Evolutionary conservation across 331 rosid species (phyloP), one percentile per base, ranked within the genome.

Genomic region (Telfairia occidentalis): DNA sequence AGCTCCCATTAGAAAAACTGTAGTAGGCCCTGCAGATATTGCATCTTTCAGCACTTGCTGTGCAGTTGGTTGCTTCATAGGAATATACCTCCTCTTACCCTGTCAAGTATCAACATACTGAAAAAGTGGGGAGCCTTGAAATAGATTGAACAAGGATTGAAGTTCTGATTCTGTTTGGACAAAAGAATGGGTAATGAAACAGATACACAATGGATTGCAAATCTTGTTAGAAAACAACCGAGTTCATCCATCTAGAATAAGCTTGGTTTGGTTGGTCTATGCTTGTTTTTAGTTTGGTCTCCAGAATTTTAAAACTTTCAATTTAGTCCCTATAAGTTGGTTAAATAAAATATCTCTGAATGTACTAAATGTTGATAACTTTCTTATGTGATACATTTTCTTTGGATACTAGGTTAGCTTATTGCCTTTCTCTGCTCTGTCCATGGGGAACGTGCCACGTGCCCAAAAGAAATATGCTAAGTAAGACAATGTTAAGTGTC

Each of bases 1-100:
- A 48, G 84, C 86, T 88, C 98, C 98, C 42, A 73, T 82, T 5
- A 84, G 0, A 46, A 94, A 21, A 61, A 89, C 50, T 5, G 85
- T 88, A 55, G 88, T 87, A 34, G 97, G 96, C 75, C 97, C 96
- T 18, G 71, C 84, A 34, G 96, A 88, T 78, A 94, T 76, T 82
- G 89, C 86, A 43, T 89, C 90, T 73, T 87, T 88, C 90, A 89
- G 66, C 79, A 94, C 96, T 80, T 91, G 87, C 77, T 94, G 97
- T 12, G 91, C 83, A 24, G 87, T 89, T 76, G 92, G 83, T 53
- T 94, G 98, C 28, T 78, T 28, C 18, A 88, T 29, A 54, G 98
- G 97, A 75, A 34, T 82, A 48, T 89, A 94, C 82, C 76, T 86
- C 77, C 98, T 91, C 77, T 54, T 73, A 43, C 90, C 90, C 90